Percentiles rank a stretch among this genome's conserved stretches.
These are phyloP conservation scores for Gonapodya prolifera DNA, from an alignment of 192 early-diverging fungal species.

Conservation along the genomic window DNA sequence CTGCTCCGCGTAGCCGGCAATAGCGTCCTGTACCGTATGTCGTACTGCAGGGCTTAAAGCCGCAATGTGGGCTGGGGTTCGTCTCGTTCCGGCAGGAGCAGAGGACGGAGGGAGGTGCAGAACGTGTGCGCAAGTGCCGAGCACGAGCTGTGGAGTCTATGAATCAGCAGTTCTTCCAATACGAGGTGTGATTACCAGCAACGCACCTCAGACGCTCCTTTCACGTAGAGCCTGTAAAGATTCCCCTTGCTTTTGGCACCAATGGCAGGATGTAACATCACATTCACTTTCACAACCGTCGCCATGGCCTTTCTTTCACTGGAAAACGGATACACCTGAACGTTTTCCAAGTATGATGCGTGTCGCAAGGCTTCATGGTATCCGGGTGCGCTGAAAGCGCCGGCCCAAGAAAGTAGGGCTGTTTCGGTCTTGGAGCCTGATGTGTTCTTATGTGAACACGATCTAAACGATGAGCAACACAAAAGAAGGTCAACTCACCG, in stretches of 20 bases:
- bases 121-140: not conserved
- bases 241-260: conserved; percentile 12
- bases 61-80: not conserved
- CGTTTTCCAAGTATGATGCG: not conserved
- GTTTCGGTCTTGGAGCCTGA: conserved; percentile 75
- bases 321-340: conserved; percentile 11
- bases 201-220: conserved; percentile 67
- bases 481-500: too few species aligned
- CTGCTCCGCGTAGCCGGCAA: conserved; percentile 44
- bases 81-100: not conserved
- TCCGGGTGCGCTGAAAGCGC: too few species aligned
- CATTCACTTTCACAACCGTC: conserved; percentile 6
- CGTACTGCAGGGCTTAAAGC: too few species aligned
- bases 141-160: not conserved
- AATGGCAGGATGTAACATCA: too few species aligned
- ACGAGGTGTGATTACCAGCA: conserved; percentile 20
- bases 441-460: conserved; percentile 25
- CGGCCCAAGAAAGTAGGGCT: too few species aligned
- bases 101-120: not conserved
- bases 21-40: conserved; percentile 33
- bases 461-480: too few species aligned
- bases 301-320: conserved; percentile 13
- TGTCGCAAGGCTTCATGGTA: conserved; percentile 12
- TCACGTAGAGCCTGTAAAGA: conserved; percentile 41
- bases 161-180: not conserved